Conservation (phyloP, 495 filamentous ascomycete genomes). For the Hypoxylon subgilvum region DNA sequence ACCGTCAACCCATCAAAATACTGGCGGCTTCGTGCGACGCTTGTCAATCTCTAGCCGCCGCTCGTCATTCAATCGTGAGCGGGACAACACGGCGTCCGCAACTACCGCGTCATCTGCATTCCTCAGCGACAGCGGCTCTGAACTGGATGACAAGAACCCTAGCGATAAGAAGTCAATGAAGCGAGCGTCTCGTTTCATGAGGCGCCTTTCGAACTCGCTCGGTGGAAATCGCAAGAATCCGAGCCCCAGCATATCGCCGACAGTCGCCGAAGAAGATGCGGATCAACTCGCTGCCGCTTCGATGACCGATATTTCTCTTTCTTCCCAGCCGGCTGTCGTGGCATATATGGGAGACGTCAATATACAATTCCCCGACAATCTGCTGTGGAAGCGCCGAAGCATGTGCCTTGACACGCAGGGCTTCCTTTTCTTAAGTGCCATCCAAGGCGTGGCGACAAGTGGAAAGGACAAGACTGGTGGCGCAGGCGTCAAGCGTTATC, state of each 20-base stretch:
- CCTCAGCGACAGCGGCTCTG: constrained; percentile 39
- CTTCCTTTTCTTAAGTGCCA: constrained; percentile 72
- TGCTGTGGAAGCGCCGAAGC: constrained; percentile 88
- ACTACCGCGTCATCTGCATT: constrained; percentile 41
- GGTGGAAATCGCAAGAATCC: constrained; percentile 56
- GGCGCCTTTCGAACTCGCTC: constrained; percentile 75
- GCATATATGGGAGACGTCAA: constrained; percentile 84
- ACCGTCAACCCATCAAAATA: constrained; percentile 46
- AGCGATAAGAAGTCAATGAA: constrained; percentile 64
- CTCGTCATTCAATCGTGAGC: constrained; percentile 47
- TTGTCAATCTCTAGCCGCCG: constrained; percentile 54
- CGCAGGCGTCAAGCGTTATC: constrained; percentile 69
- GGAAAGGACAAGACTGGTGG: constrained; percentile 43
- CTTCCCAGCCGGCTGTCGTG: constrained; percentile 54
- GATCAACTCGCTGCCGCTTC: constrained; percentile 51
- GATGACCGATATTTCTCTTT: constrained; percentile 41
- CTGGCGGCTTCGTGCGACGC: constrained; percentile 44
- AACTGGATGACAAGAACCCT: constrained; percentile 41
- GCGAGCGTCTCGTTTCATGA: constrained; percentile 77
- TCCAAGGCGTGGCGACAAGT: constrained; percentile 46
- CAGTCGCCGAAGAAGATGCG: constrained; percentile 67
- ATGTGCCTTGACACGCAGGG: constrained; percentile 80
- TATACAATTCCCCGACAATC: constrained; percentile 88
- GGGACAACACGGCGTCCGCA: constrained; percentile 27
- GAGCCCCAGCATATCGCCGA: constrained; percentile 65